Base-by-base conservation (phyloP, 1,284 basidiomycete species). In the Moesziomyces globuligerus region DNA sequence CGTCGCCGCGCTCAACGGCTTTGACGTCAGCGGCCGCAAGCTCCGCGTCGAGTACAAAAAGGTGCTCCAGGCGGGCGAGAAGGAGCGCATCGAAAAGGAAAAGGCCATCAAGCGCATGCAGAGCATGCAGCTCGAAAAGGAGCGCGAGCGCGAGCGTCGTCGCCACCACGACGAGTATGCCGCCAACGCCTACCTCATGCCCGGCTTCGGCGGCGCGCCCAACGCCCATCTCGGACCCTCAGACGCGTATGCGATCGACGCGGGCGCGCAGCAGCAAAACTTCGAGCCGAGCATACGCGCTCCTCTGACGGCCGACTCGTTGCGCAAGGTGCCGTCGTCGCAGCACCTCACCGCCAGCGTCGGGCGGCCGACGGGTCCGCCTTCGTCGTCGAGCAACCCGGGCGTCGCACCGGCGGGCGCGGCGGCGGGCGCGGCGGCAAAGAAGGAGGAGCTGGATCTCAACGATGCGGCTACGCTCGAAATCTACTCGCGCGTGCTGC, bases 21-120 rank as follows among this genome's bases (percentile, higher is more conserved):
- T 83, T 40, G 93, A 97, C 79, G 92, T 97, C 20, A 92, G 94
- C 79, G 96, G 96, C n/a, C 91, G 95, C 76, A 98, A 98, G 84
- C 87, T 99, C 42, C 90, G 96, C 32, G 95, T 98, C 59, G 95
- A 99, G 84, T 98, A 98, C 87, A 99, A 99, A 86, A 98, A 98
- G 84, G 96, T 98, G 9, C 86, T 99, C 18, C 95, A 98, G 83
- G 94, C 94, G 1, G 95, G 96, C 43, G 96, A 99, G 84, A 99
- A 99, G 85, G 96, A 99, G 82, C 89, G 93, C 57, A 99, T 98
- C 81, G 95, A 99, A 84, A 87, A 96, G 68, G 96, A 98, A 86
- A 99, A 99, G 86, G 96, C 96, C 3, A 90, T 99, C 75, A 92
- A 95, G 77, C 88, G 95, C 56, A 98, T 99, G 94, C 90, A 93